Evolutionary conservation across 305 asterid species (phyloP).

Genomic region (Fraxinus xanthoxyloides): DNA sequence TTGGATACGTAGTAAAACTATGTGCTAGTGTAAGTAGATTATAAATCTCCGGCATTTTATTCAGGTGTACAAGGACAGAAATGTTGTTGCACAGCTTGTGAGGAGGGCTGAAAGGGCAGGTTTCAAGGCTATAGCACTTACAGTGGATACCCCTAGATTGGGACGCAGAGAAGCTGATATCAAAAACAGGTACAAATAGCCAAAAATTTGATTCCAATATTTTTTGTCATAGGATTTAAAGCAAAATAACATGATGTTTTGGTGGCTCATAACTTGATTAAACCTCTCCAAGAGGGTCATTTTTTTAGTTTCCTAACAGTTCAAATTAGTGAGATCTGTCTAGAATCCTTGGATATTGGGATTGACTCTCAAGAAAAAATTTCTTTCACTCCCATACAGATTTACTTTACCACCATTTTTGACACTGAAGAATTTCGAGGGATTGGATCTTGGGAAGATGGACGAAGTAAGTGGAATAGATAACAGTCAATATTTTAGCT

Average conservation of each 20-base stretch:
- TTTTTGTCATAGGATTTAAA: neutral
- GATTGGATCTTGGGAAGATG: slow-evolving; percentile 85
- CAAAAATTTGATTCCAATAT: neutral
- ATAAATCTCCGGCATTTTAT: neutral
- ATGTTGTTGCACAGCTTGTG: slow-evolving; percentile 90
- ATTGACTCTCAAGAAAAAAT: neutral
- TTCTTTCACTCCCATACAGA: slow-evolving; percentile 34
- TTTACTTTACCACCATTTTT: slow-evolving; percentile 73
- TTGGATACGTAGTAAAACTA: neutral
- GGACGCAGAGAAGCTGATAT: slow-evolving; percentile 95
- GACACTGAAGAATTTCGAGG: slow-evolving; percentile 87
- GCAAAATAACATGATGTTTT: neutral
- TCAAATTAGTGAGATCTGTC: neutral
- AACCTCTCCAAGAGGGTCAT: neutral
- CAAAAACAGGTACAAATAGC: slow-evolving; percentile 64
- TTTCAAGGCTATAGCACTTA: slow-evolving; percentile 93
- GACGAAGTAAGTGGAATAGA: slow-evolving; percentile 46
- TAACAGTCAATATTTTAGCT: neutral
- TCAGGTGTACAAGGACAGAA: slow-evolving; percentile 88
- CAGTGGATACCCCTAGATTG: slow-evolving; percentile 88
- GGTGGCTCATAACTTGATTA: neutral
- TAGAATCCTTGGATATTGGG: neutral
- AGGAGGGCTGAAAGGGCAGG: slow-evolving; percentile 95
- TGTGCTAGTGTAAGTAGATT: neutral
- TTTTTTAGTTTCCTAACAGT: neutral